These are phyloP conservation scores for Blumeria hordei DNA, from an alignment of 2,329 filamentous ascomycete genomes.

Conservation along the genomic window DNA sequence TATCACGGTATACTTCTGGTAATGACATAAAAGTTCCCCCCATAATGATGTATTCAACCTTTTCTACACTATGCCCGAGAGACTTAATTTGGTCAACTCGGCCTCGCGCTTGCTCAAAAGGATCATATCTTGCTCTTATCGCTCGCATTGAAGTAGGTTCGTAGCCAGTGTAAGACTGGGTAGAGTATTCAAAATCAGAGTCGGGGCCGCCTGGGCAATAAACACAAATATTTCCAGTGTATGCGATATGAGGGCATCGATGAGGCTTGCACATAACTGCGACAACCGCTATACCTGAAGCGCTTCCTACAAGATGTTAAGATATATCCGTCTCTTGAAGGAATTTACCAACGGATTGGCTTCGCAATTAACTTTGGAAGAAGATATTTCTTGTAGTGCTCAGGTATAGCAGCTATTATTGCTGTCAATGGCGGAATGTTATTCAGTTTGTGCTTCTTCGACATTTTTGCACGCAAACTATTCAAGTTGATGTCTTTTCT, in stretches of 20 bases:
- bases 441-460: conserved; percentile 78
- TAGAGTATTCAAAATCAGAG: conserved; percentile 97
- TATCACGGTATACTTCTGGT: conserved; percentile 65
- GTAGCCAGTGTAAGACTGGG: conserved; percentile 95
- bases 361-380: conserved; percentile 90
- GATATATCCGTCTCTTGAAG: neutral
- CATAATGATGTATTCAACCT: conserved; percentile 99
- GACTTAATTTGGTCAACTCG: conserved; percentile 92
- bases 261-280: conserved; percentile 99
- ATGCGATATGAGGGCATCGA: conserved; percentile 89
- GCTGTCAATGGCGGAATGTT: conserved; percentile 80
- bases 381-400: conserved; percentile 99
- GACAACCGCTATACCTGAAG: conserved; percentile 90
- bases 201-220: conserved; percentile 96
- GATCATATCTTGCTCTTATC: conserved; percentile 88
- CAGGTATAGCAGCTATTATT: conserved; percentile 95
- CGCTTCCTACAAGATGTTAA: conserved; percentile 37
- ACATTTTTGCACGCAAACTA: conserved; percentile 57
- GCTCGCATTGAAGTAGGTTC: conserved; percentile 97
- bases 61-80: conserved; percentile 89
- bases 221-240: conserved; percentile 96
- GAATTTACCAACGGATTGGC: conserved; percentile 45
- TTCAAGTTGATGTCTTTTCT: conserved; percentile 87
- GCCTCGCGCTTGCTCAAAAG: conserved; percentile 88
- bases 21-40: conserved; percentile 98